Evolutionary conservation across 2,329 filamentous ascomycete species (phyloP).

Genomic region (Colletotrichum lupini): DNA sequence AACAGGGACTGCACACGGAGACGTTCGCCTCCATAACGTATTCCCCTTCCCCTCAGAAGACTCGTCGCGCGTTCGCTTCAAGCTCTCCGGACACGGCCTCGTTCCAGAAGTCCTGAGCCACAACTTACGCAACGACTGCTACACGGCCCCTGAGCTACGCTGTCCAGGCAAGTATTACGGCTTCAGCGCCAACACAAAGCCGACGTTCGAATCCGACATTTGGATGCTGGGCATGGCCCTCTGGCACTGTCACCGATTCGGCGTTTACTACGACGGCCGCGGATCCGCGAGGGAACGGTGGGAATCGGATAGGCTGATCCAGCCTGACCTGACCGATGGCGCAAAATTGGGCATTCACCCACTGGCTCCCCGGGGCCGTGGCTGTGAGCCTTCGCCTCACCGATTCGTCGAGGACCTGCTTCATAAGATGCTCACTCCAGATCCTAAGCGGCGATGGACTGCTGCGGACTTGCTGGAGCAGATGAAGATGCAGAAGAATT

Average conservation of each 20-base stretch:
- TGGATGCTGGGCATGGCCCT: slow-evolving; percentile 27
- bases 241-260: slow-evolving; percentile 7
- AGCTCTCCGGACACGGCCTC: slow-evolving; percentile 27
- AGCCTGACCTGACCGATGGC: not conserved
- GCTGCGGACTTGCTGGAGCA: not conserved
- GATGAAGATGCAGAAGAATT: not conserved
- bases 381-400: not conserved
- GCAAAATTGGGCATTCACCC: not conserved
- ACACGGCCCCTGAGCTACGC: slow-evolving; percentile 17
- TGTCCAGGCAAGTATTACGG: not conserved
- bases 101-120: slow-evolving; percentile 5
- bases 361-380: not conserved
- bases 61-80: not conserved
- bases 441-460: not conserved
- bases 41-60: not conserved
- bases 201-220: slow-evolving; percentile 1
- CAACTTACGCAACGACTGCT: not conserved
- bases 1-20: slow-evolving; percentile 16
- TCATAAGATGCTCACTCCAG: not conserved
- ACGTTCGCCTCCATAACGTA: slow-evolving; percentile 8
- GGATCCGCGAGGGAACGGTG: not conserved
- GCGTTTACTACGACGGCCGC: not conserved
- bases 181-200: not conserved
- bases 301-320: not conserved
- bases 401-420: not conserved